Base-by-base conservation (phyloP, 2,329 filamentous ascomycete genomes). In the Rhinocladiella similis region DNA sequence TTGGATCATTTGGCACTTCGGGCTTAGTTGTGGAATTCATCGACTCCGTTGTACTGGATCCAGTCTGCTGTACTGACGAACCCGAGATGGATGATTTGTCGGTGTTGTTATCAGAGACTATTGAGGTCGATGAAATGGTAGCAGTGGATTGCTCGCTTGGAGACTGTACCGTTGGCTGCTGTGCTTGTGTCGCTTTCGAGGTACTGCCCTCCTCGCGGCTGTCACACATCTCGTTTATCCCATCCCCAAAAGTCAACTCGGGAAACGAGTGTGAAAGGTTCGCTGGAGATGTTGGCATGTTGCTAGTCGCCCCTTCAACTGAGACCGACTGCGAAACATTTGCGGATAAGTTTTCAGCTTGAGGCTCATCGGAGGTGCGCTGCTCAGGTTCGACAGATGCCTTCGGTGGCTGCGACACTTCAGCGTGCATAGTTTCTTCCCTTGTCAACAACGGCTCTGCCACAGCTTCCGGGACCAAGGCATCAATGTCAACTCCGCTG, bases 391-490 rank as follows among this genome's bases (percentile, higher is more conserved):
- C 29, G 29, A 33, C 10, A 33, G 29, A 33, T 12, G 29, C 3
- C 29, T 33, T 7, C 29, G 71, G n/a, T n/a, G n/a, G n/a, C n/a
- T n/a, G 68, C 2, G 67, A 63, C 25, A 65, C 66, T 53, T 77
- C 71, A 22, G 68, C 58, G 46, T 65, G 64, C 58, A 69, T 22
- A 50, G 14, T 52, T 29, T 36, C 53, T 43, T 29, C 43, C 14
- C 51, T 45, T n/a, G 50, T 51, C 47, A 57, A 64, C 41, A 35
- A 63, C 33, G 42, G 43, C 41, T 59, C 70, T 65, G 54, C 55
- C 16, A 60, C 54, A 14, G 54, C 52, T 52, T 54, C 59, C 29
- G 54, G 53, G 49, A 39, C 49, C 19, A 50, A 43, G 7, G 53
- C 48, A 12, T 63, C 59, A 3, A 60, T 33, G 3, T 64, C 60